Evolutionary conservation across 371 early-diverging fungal species (phyloP), one percentile per base, ranked within the genome.

Genomic region (Phascolomyces articulosus): DNA sequence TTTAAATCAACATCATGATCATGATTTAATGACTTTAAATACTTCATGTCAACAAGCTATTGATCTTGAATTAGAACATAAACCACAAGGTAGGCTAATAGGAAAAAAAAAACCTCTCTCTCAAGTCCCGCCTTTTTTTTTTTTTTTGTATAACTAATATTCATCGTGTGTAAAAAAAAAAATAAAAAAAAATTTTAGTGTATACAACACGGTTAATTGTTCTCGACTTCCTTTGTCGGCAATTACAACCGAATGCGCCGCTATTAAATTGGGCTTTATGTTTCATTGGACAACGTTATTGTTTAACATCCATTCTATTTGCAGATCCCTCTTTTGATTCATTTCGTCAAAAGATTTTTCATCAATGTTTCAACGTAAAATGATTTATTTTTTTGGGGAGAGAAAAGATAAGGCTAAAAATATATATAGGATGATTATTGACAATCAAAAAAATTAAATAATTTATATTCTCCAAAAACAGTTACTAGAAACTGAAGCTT

Each of bases 401-500:
- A n/a, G n/a, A n/a, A n/a, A n/a, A n/a, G n/a, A n/a, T n/a, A n/a
- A n/a, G n/a, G n/a, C n/a, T n/a, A 34, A 6, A 34, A 34, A 34
- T 9, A 34, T 31, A 31, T 6, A 6, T 9, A 34, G 6, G 11
- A 34, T 34, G 2, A 34, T 34, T 9, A 34, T 34, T 11, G 34
- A 11, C 6, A 34, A 9, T 11, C 11, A 34, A 34, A 6, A 9
- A 34, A 34, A 34, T 34, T 11, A 6, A 34, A 34, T 9, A 34
- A 9, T 11, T 6, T 34, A 6, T 11, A 34, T n/a, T 23, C 7
- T 7, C 20, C 51, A 23, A 44, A 40, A 69, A 44, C 27, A 69
- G 69, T 55, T 69, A 16, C 63, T 48, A 26, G 28, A 62, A 29
- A 57, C 62, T 23, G 65, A 69, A 40, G 69, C 59, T 29, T 58